Conservation (phyloP, 345 rosid genomes). For the Adansonia digitata region DNA sequence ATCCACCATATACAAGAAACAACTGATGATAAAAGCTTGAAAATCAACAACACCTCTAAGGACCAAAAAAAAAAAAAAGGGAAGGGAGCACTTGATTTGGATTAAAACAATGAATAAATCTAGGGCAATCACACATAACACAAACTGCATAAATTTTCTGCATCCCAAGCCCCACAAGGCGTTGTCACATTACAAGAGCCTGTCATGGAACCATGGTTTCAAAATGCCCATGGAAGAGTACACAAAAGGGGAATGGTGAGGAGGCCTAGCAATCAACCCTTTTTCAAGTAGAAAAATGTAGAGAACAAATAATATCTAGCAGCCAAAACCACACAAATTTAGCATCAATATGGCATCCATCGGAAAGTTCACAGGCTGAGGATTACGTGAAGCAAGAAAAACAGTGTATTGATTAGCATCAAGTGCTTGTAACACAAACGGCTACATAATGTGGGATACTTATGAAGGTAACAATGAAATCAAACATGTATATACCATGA, state of each 20-base stretch:
- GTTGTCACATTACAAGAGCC: background rate
- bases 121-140: background rate
- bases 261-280: background rate
- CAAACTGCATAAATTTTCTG: background rate
- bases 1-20: no score
- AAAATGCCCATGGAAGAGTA: background rate
- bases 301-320: background rate
- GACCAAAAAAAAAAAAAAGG: background rate
- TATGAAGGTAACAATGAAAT: background rate
- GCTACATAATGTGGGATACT: background rate
- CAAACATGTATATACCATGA: slow-evolving; percentile 17
- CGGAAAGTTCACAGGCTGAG: slow-evolving; percentile 6
- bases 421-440: background rate
- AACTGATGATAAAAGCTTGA: background rate
- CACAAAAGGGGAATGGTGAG: background rate
- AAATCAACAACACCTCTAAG: background rate
- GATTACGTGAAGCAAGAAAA: background rate
- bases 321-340: background rate
- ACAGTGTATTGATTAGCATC: background rate
- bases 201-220: background rate
- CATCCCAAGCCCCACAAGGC: no score
- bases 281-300: background rate
- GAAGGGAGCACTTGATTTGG: background rate
- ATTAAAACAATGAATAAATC: background rate
- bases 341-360: background rate